Conservation (phyloP, 2,329 filamentous ascomycete species). For the Cercospora sp. region DNA sequence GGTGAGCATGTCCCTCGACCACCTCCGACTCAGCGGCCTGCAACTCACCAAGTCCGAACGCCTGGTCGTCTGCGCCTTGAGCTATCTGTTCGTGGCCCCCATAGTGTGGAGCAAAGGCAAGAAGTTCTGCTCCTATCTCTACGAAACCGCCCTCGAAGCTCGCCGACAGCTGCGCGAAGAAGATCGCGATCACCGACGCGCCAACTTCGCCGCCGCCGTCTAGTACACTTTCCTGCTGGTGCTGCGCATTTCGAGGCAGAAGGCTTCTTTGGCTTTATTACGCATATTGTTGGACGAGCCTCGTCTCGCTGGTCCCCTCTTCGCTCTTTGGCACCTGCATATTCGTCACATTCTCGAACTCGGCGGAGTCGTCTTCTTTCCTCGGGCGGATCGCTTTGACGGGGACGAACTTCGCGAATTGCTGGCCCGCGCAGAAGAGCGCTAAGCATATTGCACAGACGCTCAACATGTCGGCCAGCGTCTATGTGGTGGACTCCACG, state of each 20-base stretch:
- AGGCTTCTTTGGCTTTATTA: neutral
- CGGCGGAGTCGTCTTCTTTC: neutral
- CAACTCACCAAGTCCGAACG: constrained; percentile 39
- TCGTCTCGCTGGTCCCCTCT: neutral
- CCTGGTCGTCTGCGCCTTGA: constrained; percentile 37
- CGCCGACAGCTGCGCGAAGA: constrained; percentile 26
- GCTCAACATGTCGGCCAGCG: constrained; percentile 69
- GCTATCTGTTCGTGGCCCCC: constrained; percentile 37
- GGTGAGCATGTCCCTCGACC: neutral
- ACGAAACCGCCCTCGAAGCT: constrained; percentile 23
- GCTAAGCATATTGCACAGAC: neutral
- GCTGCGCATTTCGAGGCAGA: neutral
- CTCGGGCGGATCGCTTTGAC: neutral
- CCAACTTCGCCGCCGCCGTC: constrained; percentile 9
- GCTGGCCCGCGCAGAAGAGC: neutral
- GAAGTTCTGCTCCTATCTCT: constrained; percentile 30
- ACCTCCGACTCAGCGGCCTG: constrained; percentile 33
- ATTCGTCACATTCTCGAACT: neutral
- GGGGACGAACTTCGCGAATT: neutral
- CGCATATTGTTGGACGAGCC: neutral
- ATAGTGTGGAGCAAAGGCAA: constrained; percentile 32
- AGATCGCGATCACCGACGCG: constrained; percentile 16
- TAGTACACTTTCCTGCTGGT: neutral
- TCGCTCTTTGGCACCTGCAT: neutral
- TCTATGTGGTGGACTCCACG: constrained; percentile 81